Conservation (phyloP, 306 rosid species). For the Citrullus colocynthis region DNA sequence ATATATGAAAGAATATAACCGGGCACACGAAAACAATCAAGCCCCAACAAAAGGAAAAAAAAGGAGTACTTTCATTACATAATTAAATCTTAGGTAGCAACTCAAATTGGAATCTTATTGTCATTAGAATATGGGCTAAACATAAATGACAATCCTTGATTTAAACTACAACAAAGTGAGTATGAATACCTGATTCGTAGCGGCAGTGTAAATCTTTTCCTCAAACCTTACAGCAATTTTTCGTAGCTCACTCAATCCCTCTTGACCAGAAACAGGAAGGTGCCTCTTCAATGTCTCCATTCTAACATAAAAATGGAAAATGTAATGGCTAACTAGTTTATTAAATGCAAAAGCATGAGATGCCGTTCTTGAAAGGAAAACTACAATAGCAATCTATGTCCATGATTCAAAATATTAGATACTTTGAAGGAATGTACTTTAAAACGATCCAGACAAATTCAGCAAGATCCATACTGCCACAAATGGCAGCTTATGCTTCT, state of each 20-base stretch:
- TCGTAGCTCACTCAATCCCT: slow-evolving; percentile 43
- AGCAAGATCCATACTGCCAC: neutral
- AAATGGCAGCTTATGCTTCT: neutral
- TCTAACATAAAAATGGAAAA: slow-evolving; percentile 20
- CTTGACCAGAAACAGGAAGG: slow-evolving; percentile 47
- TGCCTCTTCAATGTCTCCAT: slow-evolving; percentile 61
- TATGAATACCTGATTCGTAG: slow-evolving; percentile 50
- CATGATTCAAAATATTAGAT: neutral
- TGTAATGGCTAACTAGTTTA: neutral
- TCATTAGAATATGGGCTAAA: neutral
- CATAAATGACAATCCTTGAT: neutral
- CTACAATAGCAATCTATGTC: neutral
- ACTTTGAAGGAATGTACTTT: neutral
- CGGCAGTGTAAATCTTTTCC: slow-evolving; percentile 53
- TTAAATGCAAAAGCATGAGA: neutral
- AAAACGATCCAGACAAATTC: neutral
- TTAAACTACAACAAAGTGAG: neutral
- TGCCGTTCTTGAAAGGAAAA: neutral
- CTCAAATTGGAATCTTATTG: neutral
- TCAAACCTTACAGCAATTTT: slow-evolving; percentile 71
- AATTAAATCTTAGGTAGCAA: neutral
- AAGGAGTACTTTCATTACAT: neutral
- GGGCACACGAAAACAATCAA: too few relatives aligned
- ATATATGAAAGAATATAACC: too few relatives aligned
- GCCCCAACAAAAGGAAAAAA: too few relatives aligned